Base-by-base conservation (phyloP, 139 green algal species). In the Klebsormidium nitens region DNA sequence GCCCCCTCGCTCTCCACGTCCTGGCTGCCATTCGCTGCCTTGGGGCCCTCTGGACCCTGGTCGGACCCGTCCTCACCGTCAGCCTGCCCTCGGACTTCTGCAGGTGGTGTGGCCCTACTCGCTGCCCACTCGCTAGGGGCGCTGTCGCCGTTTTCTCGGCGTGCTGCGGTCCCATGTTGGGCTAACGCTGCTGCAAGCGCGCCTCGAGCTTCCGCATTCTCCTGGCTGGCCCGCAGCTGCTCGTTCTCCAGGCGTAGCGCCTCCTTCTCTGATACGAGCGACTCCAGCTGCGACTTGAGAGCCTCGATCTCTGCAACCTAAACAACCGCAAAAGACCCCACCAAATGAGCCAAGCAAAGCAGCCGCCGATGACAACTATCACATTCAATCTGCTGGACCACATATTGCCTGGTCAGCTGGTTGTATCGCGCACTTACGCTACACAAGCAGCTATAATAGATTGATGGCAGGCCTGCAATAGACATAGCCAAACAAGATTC, bases 281-380 rank as follows among this genome's bases (percentile, higher is more conserved):
- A 2, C 36, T 50, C 63, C 69, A 76, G 11, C 37, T 76, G 36
- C 69, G 38, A 60, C 26, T 58, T 40, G 34, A 76, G 34, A 17
- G 42, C 52, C 36, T 76, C 69, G 26, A 76, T 19, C 62, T 76
- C 69, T 1, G 64, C 47, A 19, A n/a, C 38, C 61, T 67, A 2
- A 60, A 17, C 56, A n/a, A n/a, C n/a, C n/a, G n/a, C n/a, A n/a
- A n/a, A n/a, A n/a, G n/a, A n/a, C n/a, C n/a, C n/a, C n/a, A n/a
- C n/a, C n/a, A n/a, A n/a, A n/a, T n/a, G n/a, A n/a, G n/a, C n/a
- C n/a, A n/a, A n/a, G n/a, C n/a, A n/a, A n/a, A n/a, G n/a, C 14
- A 19, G 28, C 56, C 14, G 28, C 19, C 14, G 56, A n/a, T 17
- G 28, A 58, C 14, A 58, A 17, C 17, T 36, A 17, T 19, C 19